Evolutionary conservation across 345 rosid species (phyloP), one percentile per base, ranked within the genome.

Genomic region (Aegle marmelos): DNA sequence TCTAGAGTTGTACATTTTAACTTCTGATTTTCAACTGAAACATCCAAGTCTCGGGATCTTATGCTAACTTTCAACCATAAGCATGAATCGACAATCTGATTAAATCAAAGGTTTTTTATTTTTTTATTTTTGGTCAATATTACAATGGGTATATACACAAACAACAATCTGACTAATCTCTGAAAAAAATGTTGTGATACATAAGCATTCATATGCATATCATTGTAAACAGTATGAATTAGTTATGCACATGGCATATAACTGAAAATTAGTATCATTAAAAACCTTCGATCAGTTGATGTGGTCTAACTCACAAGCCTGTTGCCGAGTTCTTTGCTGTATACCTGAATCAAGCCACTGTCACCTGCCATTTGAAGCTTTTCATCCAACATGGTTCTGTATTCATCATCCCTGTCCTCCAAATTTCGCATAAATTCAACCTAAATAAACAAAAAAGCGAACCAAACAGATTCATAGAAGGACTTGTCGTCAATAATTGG

Each of bases 391-490:
- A 91, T 73, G 41, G 78, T 80, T 82, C 82, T 84, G 80, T 82
- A 93, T 54, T 88, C 76, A 4, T 86, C 87, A 79, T 95, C 98
- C 73, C 82, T 89, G 65, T 88, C 90, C 81, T 92, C 94, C 78
- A 90, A 82, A 80, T 83, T 88, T 56, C 90, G 85, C 91, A 90
- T 91, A 17, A 93, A 85, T 78, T 93, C 97, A 16, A 95, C 92
- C 98, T 93, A 87, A 61, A 78, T 16, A 21, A 30, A 48, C 22
- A 33, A 24, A 28, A 28, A 8, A 5, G 24, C 14, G 28, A 24
- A 53, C n/a, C 13, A 39, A 69, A 60, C 27, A 80, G 74, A 24
- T 7, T n/a, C 17, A 68, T 39, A 39, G 61, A 16, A 56, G 63
- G 7, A 64, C 16, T 14, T 24, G 30, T n/a, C 9, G 4, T 37